Base-by-base conservation (phyloP, 2,329 filamentous ascomycete species). In the Zasmidium angulare region DNA sequence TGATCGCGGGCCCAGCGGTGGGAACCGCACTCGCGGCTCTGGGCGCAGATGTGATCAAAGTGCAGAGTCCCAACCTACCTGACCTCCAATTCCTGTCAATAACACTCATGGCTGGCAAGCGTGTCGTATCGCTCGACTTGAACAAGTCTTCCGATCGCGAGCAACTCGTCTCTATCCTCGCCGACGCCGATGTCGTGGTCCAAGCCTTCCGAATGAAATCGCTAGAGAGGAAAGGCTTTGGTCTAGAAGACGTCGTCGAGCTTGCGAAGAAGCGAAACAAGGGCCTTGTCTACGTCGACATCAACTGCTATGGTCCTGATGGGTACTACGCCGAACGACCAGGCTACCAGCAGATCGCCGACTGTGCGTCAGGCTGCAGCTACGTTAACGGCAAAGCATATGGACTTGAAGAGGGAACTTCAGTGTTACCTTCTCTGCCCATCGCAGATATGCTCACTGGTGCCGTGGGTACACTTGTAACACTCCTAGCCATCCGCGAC, bases 241-340 rank as follows among this genome's bases (percentile, higher is more conserved):
- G 62, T 11, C 53, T 64, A 11, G 56, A 60, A 3, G 61, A 65
- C 17, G 54, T 64, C 24, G 47, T 66, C 12, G 56, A 63, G 48
- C 79, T 81, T 59, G 55, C 61, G 7, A 56, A 53, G 20, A 60
- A 66, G 56, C 60, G 52, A 51, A 75, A 76, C 0, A 69, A 74
- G 20, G 79, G 79, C 0, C 72, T 82, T 20, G 73, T 84, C 17
- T 77, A 81, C 49, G 76, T 79, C 2, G 70, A 78, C 2, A 80
- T 83, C 69, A 82, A 84, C 63, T 83, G 80, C 66, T 84, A 82
- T 59, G 82, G 82, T 0, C 82, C 77, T 72, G 66, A 81, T 52
- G 81, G 81, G 0, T 78, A 78, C 0, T 80, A 78, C 76, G 68
- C 71, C 3, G 71, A 77, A 26, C 70, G 81, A 7, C 78, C 73